Evolutionary conservation across 23 red algal genomes (phyloP).

Genomic region (Gracilaria caudata): DNA sequence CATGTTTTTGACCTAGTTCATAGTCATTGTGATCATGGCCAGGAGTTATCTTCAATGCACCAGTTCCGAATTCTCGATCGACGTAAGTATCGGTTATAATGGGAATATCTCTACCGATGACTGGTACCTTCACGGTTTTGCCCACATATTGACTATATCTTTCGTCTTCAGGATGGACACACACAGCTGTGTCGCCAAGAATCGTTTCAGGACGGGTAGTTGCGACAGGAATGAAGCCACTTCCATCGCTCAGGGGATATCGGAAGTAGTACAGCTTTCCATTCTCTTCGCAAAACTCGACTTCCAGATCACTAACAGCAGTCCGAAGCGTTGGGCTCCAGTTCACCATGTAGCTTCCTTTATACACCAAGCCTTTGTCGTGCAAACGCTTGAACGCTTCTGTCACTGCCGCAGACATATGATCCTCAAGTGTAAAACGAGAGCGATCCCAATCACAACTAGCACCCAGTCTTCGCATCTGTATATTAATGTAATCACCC

Average conservation of each 20-base stretch:
- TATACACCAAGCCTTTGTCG: constrained; percentile 88
- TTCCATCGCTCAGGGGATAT: constrained; percentile 71
- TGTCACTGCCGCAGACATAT: constrained; percentile 67
- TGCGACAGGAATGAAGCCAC: constrained; percentile 85
- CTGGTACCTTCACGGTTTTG: constrained; percentile 73
- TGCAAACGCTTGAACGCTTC: constrained; percentile 95
- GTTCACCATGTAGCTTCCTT: constrained; percentile 96
- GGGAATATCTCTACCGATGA: constrained; percentile 78
- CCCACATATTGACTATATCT: constrained; percentile 81
- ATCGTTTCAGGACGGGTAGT: constrained; percentile 97
- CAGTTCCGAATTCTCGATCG: constrained; percentile 96
- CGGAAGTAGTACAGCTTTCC: constrained; percentile 96
- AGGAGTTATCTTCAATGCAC: constrained; percentile 97
- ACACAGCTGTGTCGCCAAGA: constrained; percentile 92
- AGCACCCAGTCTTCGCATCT: constrained; percentile 91
- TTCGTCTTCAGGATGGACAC: constrained; percentile 91
- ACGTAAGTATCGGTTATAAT: constrained; percentile 93
- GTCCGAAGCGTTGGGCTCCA: constrained; percentile 96
- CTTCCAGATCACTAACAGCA: constrained; percentile 96
- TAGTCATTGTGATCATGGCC: constrained; percentile 96
- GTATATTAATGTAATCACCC: constrained; percentile 92
- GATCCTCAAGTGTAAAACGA: constrained; percentile 85
- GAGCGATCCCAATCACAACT: constrained; percentile 93
- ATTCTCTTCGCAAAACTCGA: constrained; percentile 91
- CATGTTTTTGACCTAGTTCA: constrained; percentile 90